Evolutionary conservation across 345 rosid species (phyloP).

Genomic region (Aquilaria sinensis): DNA sequence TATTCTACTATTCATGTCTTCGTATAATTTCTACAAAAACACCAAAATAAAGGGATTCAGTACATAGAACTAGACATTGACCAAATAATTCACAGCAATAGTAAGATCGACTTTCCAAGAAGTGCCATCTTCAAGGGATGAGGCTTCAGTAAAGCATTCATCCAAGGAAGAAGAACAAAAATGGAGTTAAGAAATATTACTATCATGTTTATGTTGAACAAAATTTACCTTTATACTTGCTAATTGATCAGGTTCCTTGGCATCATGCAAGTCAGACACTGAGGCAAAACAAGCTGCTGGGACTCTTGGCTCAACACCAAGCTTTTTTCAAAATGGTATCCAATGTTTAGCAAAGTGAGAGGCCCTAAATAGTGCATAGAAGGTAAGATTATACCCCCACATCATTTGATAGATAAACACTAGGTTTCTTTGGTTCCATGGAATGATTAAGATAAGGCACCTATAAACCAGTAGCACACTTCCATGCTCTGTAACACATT

Average conservation of each 20-base stretch:
- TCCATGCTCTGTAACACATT: no score
- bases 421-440: conserved; percentile 32
- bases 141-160: no score
- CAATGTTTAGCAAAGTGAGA: conserved; percentile 42
- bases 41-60: no score
- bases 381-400: conserved; percentile 53
- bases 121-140: no score
- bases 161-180: no score
- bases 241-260: conserved; percentile 10
- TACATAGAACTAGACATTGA: no score
- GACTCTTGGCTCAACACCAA: conserved; percentile 50
- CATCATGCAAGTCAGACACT: neutral
- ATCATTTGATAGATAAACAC: conserved; percentile 64
- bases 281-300: conserved; percentile 49
- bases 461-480: no score
- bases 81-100: no score
- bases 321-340: conserved; percentile 56
- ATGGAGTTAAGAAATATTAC: no score
- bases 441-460: no score
- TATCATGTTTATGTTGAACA: neutral
- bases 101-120: no score
- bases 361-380: conserved; percentile 56
- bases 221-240: conserved; percentile 14
- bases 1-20: conserved; percentile 13
- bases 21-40: conserved; percentile 12